A percentile compares a stretch with the other conserved stretches of the same genome.
Evolutionary conservation across 768 basidiomycete genomes (phyloP).

Genomic region (Agrocybe chaxingu): DNA sequence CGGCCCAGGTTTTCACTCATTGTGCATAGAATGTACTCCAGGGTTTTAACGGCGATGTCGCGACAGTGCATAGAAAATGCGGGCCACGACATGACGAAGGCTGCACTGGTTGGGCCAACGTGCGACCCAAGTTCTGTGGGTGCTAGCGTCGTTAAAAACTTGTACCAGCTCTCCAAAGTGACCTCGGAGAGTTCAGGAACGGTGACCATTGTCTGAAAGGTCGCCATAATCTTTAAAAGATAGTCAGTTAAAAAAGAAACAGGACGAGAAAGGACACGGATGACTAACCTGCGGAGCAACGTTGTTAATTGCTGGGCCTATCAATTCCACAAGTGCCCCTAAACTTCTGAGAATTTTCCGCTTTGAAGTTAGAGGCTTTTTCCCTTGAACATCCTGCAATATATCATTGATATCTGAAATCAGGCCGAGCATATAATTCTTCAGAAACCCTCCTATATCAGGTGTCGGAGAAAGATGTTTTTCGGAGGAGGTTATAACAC

Average conservation of each 20-base stretch:
- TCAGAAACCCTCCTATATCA: slow-evolving; percentile 60
- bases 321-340: slow-evolving; percentile 63
- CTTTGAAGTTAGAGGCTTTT: slow-evolving; percentile 66
- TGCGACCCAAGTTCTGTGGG: slow-evolving; percentile 76
- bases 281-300: slow-evolving; percentile 82
- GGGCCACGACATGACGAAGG: slow-evolving; percentile 77
- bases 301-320: slow-evolving; percentile 68
- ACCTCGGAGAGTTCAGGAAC: slow-evolving; percentile 74
- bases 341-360: slow-evolving; percentile 77
- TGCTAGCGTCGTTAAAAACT: slow-evolving; percentile 67
- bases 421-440: slow-evolving; percentile 77
- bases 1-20: slow-evolving; percentile 50
- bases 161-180: slow-evolving; percentile 76
- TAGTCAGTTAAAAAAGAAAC: not conserved
- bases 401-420: slow-evolving; percentile 83
- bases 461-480: slow-evolving; percentile 24
- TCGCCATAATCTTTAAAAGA: slow-evolving; percentile 81
- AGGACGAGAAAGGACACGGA: not conserved
- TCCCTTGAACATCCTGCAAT: slow-evolving; percentile 80
- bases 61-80: slow-evolving; percentile 52
- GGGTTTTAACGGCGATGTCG: slow-evolving; percentile 50
- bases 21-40: slow-evolving; percentile 70
- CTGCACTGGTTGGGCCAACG: slow-evolving; percentile 84
- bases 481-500: slow-evolving; percentile 35
- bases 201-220: slow-evolving; percentile 84